phyloP scores from a whole-genome alignment of 352 stramenopile species.

The Phytophthora quininea region DNA sequence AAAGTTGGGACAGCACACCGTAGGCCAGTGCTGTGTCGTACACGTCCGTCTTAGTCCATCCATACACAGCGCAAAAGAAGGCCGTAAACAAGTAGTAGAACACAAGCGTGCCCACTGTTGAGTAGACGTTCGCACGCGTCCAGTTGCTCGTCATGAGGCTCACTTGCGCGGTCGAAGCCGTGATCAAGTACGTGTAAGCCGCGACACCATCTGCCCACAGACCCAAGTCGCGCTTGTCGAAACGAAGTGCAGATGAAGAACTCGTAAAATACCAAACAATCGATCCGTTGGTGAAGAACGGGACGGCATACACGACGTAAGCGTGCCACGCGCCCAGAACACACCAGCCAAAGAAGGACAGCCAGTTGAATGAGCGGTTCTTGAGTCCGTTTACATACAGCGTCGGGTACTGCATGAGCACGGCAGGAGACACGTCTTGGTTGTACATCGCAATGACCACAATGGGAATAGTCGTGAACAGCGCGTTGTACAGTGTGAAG shows the following conservation, averaged over 20 bases:
- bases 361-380: conserved; percentile 90
- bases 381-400: conserved; percentile 89
- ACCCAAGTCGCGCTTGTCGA: conserved; percentile 73
- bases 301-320: conserved; percentile 85
- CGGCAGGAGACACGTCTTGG: conserved; percentile 86
- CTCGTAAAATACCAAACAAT: conserved; percentile 85
- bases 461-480: conserved; percentile 91
- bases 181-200: conserved; percentile 88
- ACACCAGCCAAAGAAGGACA: conserved; percentile 89
- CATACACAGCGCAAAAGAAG: conserved; percentile 84
- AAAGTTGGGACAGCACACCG: conserved; percentile 65
- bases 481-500: conserved; percentile 90
- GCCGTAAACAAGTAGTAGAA: conserved; percentile 89
- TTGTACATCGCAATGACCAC: conserved; percentile 93
- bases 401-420: conserved; percentile 90
- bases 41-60: conserved; percentile 74
- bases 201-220: conserved; percentile 84
- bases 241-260: conserved; percentile 52
- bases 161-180: conserved; percentile 84
- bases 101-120: conserved; percentile 79
- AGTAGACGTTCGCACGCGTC: conserved; percentile 74
- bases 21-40: conserved; percentile 84
- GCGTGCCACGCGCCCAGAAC: conserved; percentile 86
- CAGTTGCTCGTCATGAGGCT: conserved; percentile 91
- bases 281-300: conserved; percentile 87